A percentile compares a stretch with the other conserved stretches of the same genome.
Conservation (phyloP, 306 rosid species). For the Nissolia schottii region DNA sequence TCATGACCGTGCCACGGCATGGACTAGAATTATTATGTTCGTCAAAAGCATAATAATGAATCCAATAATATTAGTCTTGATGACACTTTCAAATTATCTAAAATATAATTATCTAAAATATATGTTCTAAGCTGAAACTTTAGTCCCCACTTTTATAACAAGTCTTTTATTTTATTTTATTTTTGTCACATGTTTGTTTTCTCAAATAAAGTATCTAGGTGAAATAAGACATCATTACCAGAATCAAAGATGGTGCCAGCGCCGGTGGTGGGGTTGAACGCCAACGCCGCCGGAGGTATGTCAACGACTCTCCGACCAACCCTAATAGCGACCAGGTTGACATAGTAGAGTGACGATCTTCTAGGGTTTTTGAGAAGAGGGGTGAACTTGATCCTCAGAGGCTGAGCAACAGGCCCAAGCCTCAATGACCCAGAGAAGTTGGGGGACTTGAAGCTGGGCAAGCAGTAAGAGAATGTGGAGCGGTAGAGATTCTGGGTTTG, state of each 20-base stretch:
- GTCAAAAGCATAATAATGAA: not conserved
- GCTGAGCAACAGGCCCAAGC: slow-evolving; percentile 88
- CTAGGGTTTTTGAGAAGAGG: slow-evolving; percentile 83
- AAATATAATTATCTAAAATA: not conserved
- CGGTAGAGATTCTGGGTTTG: slow-evolving; percentile 76
- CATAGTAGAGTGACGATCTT: slow-evolving; percentile 83
- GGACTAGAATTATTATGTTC: not conserved
- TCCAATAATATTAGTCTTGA: not conserved
- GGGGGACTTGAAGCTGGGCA: slow-evolving; percentile 76
- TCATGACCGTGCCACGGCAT: not conserved
- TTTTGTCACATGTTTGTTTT: not conserved
- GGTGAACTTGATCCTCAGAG: slow-evolving; percentile 74
- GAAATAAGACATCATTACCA: slow-evolving; percentile 36
- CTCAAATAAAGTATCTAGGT: not conserved
- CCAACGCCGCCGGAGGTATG: slow-evolving; percentile 66
- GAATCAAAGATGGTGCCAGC: slow-evolving; percentile 87
- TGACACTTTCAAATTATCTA: not conserved
- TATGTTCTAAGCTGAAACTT: not conserved
- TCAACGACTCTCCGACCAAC: slow-evolving; percentile 70
- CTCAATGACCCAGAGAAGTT: slow-evolving; percentile 85
- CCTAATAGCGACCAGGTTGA: slow-evolving; percentile 58
- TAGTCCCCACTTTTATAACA: not conserved
- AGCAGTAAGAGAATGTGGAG: slow-evolving; percentile 91
- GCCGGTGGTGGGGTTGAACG: slow-evolving; percentile 73
- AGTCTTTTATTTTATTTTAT: not conserved